Conservation (phyloP, 2,329 filamentous ascomycete genomes). For the Pseudogymnoascus pannorum region DNA sequence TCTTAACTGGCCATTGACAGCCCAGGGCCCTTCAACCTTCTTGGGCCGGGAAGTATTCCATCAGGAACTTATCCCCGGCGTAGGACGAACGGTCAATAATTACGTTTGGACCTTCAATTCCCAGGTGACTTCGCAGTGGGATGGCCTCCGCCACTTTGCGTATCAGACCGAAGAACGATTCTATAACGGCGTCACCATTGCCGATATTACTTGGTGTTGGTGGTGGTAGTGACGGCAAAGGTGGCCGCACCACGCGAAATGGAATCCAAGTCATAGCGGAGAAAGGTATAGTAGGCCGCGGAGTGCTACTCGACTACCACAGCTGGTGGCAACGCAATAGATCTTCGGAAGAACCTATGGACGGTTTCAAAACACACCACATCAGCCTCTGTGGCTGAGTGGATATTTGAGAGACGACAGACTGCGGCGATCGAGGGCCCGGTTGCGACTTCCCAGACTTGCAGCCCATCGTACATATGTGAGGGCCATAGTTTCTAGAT, state of each 20-base stretch:
- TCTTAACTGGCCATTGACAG: slow-evolving; percentile 53
- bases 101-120: slow-evolving; percentile 54
- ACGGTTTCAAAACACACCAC: slow-evolving; percentile 29
- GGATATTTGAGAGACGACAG: no score
- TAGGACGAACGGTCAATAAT: slow-evolving; percentile 49
- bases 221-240: slow-evolving; percentile 21
- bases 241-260: slow-evolving; percentile 27
- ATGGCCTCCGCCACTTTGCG: slow-evolving; percentile 44
- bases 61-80: slow-evolving; percentile 44
- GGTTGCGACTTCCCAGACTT: no score
- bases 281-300: slow-evolving; percentile 46
- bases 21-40: slow-evolving; percentile 42
- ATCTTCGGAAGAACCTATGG: slow-evolving; percentile 29
- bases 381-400: no score
- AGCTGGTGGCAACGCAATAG: slow-evolving; percentile 31
- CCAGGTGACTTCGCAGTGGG: slow-evolving; percentile 49
- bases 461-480: no score
- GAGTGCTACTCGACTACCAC: slow-evolving; percentile 45
- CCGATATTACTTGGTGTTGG: slow-evolving; percentile 27
- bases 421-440: no score
- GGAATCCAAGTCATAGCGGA: slow-evolving; percentile 43
- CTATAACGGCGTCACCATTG: slow-evolving; percentile 33
- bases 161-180: slow-evolving; percentile 39
- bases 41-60: slow-evolving; percentile 50
- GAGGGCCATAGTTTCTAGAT: no score